Conservation (phyloP, 2,329 filamentous ascomycete genomes). For the Helotiales sp. region DNA sequence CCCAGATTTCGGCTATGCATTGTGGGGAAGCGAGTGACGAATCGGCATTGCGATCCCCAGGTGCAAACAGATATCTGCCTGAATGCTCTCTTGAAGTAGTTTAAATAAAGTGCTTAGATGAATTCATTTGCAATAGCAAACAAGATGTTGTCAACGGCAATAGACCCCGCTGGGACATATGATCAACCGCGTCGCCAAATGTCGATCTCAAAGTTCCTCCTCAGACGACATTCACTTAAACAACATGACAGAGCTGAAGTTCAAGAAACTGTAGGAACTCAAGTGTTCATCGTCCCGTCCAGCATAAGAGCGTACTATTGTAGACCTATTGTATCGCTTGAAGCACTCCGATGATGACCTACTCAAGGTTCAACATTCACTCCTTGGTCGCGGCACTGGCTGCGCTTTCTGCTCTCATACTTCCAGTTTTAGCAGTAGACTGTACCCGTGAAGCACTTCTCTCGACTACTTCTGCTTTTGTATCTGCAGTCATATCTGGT, state of each 20-base stretch:
- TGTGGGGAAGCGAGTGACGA: no score
- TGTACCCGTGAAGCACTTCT: conserved; percentile 15
- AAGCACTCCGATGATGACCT: background rate
- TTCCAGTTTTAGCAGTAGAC: background rate
- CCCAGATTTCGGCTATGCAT: no score
- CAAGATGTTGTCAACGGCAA: no score
- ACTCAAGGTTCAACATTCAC: background rate
- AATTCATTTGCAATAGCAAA: no score
- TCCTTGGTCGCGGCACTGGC: background rate
- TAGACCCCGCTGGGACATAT: background rate
- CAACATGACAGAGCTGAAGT: background rate
- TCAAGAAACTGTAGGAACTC: background rate
- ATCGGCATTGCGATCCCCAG: no score
- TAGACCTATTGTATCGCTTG: background rate
- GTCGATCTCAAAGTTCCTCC: background rate
- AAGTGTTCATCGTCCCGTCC: background rate
- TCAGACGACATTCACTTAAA: background rate
- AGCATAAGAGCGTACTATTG: background rate
- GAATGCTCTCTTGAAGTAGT: no score
- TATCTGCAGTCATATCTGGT: conserved; percentile 10
- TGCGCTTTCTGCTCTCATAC: background rate
- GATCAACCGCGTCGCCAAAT: background rate
- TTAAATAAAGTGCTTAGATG: no score
- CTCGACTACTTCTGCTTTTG: conserved; percentile 2
- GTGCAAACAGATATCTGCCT: no score